phyloP scores from a whole-genome alignment of 106 monocot species.

The Dendrobium chrysotoxum region DNA sequence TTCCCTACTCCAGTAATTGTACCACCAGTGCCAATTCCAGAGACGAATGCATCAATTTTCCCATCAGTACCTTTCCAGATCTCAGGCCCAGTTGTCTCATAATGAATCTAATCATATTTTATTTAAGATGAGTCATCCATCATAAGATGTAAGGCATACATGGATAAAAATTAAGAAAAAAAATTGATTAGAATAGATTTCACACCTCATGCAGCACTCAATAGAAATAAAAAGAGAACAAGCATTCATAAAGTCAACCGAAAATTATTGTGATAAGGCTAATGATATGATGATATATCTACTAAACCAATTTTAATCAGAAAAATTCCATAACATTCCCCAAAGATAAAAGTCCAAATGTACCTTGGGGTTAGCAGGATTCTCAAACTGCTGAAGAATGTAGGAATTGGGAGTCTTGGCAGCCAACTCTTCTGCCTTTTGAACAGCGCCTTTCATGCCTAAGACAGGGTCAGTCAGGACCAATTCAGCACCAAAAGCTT shows the following conservation, averaged over 20 bases:
- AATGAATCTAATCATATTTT: slow-evolving; percentile 36
- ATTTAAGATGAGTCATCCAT: background rate
- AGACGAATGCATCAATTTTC: slow-evolving; percentile 44
- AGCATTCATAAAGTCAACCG: background rate
- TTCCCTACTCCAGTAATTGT: slow-evolving; percentile 59
- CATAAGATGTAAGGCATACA: background rate
- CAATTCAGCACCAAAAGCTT: slow-evolving; percentile 50
- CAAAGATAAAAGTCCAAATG: background rate
- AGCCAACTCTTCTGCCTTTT: slow-evolving; percentile 54
- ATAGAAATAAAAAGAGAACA: background rate
- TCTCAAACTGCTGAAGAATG: slow-evolving; percentile 63
- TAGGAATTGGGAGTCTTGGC: slow-evolving; percentile 46
- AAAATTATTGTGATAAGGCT: background rate
- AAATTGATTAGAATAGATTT: background rate
- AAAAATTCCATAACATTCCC: background rate
- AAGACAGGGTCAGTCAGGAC: slow-evolving; percentile 40
- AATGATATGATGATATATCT: background rate
- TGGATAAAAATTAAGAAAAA: background rate
- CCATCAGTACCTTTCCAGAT: slow-evolving; percentile 53
- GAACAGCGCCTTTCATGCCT: slow-evolving; percentile 52
- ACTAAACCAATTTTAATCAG: background rate
- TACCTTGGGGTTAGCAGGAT: slow-evolving; percentile 59
- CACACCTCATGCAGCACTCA: background rate
- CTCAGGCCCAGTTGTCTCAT: slow-evolving; percentile 67
- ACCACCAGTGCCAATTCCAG: slow-evolving; percentile 42